Evolutionary conservation across 306 rosid genomes (phyloP).

Genomic region (Castanea mollissima): DNA sequence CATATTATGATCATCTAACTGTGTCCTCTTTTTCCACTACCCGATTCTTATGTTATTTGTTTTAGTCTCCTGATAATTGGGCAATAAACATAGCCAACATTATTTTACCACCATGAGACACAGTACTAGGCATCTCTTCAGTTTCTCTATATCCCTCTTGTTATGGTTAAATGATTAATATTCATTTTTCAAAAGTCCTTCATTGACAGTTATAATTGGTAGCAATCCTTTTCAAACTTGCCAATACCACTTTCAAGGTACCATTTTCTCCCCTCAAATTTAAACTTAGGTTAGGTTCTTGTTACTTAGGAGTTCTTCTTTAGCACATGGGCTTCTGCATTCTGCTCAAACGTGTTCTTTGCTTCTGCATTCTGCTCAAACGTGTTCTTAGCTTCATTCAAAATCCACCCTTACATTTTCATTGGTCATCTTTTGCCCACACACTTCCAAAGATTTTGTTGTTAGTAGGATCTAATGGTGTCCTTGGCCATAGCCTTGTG

Average conservation of each 20-base stretch:
- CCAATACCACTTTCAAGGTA: constrained; percentile 97
- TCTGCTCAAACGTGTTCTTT: too few species aligned
- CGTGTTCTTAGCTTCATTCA: too few species aligned
- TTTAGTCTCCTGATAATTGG: too few species aligned
- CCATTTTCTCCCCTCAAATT: neutral
- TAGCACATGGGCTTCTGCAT: neutral
- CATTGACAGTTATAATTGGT: constrained; percentile 40
- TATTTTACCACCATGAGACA: too few species aligned
- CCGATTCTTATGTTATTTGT: neutral
- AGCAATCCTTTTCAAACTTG: constrained; percentile 82
- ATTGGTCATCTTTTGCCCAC: too few species aligned
- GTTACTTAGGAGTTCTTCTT: neutral
- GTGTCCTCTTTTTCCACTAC: constrained; percentile 15
- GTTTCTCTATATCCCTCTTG: constrained; percentile 44
- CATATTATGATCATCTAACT: neutral
- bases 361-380: neutral
- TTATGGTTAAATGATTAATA: constrained; percentile 10
- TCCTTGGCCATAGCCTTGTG: too few species aligned
- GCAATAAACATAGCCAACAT: too few species aligned
- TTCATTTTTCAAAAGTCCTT: neutral
- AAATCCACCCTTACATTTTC: too few species aligned
- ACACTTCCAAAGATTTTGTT: too few species aligned
- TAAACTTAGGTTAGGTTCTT: neutral
- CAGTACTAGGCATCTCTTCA: constrained; percentile 79
- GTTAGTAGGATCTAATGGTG: too few species aligned